These are phyloP conservation scores for Chlamydomonas asymmetrica DNA, from an alignment of 139 green algal genomes.

Conservation along the genomic window DNA sequence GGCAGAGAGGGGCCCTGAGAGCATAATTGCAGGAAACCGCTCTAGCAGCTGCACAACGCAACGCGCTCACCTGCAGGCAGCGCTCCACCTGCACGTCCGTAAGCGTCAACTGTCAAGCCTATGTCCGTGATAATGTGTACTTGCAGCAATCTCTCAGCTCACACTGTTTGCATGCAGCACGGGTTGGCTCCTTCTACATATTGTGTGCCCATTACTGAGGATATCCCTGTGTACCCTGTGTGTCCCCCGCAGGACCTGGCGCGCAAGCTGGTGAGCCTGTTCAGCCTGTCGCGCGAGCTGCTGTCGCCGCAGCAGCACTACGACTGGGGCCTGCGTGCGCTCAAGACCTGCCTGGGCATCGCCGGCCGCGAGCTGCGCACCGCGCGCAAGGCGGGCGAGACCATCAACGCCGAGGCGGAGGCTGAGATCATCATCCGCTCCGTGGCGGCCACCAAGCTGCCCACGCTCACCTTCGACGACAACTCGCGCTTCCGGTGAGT, in stretches of 20 bases:
- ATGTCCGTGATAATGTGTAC: too few relatives aligned
- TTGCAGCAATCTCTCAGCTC: too few relatives aligned
- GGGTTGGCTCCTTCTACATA: too few relatives aligned
- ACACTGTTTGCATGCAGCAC: too few relatives aligned
- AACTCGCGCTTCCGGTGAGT: constrained; percentile 34
- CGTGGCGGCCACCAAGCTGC: constrained; percentile 74
- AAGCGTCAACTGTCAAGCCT: too few relatives aligned
- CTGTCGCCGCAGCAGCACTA: constrained; percentile 80
- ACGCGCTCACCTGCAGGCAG: constrained; percentile 18
- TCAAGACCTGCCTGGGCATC: constrained; percentile 62
- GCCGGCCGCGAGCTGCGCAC: constrained; percentile 63
- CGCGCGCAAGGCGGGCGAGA: constrained; percentile 22
- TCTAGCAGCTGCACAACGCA: too few relatives aligned
- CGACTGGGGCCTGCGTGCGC: constrained; percentile 78
- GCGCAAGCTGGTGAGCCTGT: constrained; percentile 67
- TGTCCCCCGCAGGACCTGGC: constrained; percentile 55
- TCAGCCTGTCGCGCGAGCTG: constrained; percentile 65
- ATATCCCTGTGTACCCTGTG: too few relatives aligned
- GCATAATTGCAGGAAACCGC: too few relatives aligned
- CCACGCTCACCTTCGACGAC: constrained; percentile 76
- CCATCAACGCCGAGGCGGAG: constrained; percentile 40
- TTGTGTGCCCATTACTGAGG: too few relatives aligned
- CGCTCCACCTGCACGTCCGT: constrained; percentile 49
- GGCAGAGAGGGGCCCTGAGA: too few relatives aligned
- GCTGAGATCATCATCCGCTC: constrained; percentile 66